phyloP scores from a whole-genome alignment of 441 rosid species.

The Arabidopsis hybrid region DNA sequence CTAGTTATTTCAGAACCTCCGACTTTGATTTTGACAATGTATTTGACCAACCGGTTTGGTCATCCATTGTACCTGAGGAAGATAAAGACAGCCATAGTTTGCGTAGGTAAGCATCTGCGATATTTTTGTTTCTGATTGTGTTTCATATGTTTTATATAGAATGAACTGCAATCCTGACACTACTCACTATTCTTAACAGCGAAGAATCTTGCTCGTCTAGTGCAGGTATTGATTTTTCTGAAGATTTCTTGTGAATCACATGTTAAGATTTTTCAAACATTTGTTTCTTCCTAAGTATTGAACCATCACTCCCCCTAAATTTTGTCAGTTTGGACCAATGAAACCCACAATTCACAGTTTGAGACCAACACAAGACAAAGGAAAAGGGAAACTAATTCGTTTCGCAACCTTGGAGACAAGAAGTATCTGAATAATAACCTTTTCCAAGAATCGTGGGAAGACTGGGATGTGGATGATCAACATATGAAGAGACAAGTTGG shows the following conservation, averaged over 20 bases:
- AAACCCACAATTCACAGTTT: conserved; percentile 41
- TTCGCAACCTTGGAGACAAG: conserved; percentile 39
- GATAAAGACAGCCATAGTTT: conserved; percentile 58
- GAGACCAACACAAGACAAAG: conserved; percentile 44
- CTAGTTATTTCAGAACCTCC: conserved; percentile 14
- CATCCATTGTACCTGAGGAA: conserved; percentile 51
- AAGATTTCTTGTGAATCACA: conserved; percentile 15
- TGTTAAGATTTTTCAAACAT: conserved; percentile 28
- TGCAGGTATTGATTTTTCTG: conserved; percentile 60
- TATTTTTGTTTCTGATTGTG: conserved; percentile 25
- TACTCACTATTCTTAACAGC: conserved; percentile 52
- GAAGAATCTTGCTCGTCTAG: conserved; percentile 87
- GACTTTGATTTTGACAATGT: conserved; percentile 44
- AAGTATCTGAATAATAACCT: conserved; percentile 30
- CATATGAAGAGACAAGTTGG: conserved; percentile 32
- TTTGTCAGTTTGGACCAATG: conserved; percentile 54
- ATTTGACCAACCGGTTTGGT: conserved; percentile 48
- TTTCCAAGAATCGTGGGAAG: conserved; percentile 42
- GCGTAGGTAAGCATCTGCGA: conserved; percentile 56
- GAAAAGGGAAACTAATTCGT: conserved; percentile 41
- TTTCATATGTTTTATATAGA: conserved; percentile 31
- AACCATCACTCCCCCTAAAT: conserved; percentile 24
- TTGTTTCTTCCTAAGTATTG: conserved; percentile 20
- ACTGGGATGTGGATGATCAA: conserved; percentile 39
- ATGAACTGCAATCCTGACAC: conserved; percentile 41